A percentile compares a stretch with the other conserved stretches of the same genome.
Evolutionary conservation across 495 filamentous ascomycete genomes (phyloP).

Genomic region (Pyrenula massariospora): DNA sequence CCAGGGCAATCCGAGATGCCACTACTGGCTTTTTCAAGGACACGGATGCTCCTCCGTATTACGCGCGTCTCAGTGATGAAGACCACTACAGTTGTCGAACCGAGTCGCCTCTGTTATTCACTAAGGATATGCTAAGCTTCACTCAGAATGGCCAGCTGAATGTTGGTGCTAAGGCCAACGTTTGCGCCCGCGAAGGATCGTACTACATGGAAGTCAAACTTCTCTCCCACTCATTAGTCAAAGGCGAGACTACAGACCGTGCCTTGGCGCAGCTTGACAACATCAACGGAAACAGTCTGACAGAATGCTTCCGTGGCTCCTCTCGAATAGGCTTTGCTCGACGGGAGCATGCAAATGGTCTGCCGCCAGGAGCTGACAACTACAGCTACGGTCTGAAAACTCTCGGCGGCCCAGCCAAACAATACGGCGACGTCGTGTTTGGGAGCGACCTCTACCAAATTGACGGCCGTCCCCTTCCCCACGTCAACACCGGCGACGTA

Average conservation of each 20-base stretch:
- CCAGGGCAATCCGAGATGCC: constrained; percentile 80
- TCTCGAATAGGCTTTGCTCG: constrained; percentile 76
- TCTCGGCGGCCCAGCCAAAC: constrained; percentile 78
- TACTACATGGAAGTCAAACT: constrained; percentile 94
- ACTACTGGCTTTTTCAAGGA: constrained; percentile 77
- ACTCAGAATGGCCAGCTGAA: constrained; percentile 34
- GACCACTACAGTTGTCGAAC: constrained; percentile 65
- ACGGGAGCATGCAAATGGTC: constrained; percentile 81
- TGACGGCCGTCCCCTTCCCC: constrained; percentile 1
- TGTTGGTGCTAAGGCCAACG: constrained; percentile 57
- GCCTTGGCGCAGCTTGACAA: constrained; percentile 8
- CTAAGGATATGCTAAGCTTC: constrained; percentile 27
- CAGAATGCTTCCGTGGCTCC: constrained; percentile 13
- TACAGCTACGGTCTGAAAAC: constrained; percentile 95
- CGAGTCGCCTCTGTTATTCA: constrained; percentile 13
- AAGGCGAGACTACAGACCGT: constrained; percentile 34
- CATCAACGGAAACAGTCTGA: constrained; percentile 21
- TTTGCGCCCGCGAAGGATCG: constrained; percentile 79
- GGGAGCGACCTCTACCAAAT: constrained; percentile 1
- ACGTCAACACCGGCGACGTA: constrained; percentile 70
- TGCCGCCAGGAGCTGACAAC: constrained; percentile 88
- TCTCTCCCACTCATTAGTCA: constrained; percentile 28
- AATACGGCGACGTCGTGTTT: constrained; percentile 61
- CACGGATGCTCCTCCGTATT: constrained; percentile 73
- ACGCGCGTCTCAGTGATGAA: constrained; percentile 77